Evolutionary conservation across 805 yeast genomes (phyloP).

Genomic region (Yarrowia deformans): DNA sequence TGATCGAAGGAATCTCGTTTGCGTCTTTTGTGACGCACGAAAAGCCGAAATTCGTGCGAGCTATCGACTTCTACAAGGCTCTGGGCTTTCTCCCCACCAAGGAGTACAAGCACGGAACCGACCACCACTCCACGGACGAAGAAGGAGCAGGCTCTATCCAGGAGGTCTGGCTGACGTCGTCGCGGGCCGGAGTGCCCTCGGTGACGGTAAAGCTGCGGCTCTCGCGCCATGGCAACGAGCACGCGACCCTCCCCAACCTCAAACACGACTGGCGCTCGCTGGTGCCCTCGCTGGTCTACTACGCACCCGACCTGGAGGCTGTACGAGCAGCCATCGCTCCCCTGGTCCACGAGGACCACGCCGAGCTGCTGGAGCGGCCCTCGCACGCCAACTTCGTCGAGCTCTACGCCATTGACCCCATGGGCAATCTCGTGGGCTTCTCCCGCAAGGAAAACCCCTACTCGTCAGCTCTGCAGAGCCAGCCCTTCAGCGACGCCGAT

Average conservation of each 20-base stretch:
- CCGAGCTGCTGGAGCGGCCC: constrained; percentile 56
- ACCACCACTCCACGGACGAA: constrained; percentile 42
- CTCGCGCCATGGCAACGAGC: constrained; percentile 46
- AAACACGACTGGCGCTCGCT: constrained; percentile 60
- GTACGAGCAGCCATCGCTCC: constrained; percentile 21
- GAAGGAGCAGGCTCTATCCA: constrained; percentile 44
- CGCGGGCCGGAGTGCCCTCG: constrained; percentile 42
- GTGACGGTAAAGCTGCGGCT: constrained; percentile 48
- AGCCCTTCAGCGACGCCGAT: constrained; percentile 3
- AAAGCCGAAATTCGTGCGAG: constrained; percentile 53
- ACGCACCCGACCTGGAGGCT: constrained; percentile 53
- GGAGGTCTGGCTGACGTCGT: constrained; percentile 48
- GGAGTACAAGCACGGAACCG: constrained; percentile 48
- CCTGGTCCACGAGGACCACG: neutral
- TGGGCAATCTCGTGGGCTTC: constrained; percentile 84
- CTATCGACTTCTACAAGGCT: constrained; percentile 65
- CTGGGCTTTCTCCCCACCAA: constrained; percentile 54
- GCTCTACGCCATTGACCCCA: constrained; percentile 79
- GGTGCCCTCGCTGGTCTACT: constrained; percentile 57
- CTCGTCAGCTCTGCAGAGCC: constrained; percentile 22
- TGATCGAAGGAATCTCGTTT: constrained; percentile 44
- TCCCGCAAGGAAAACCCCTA: constrained; percentile 57
- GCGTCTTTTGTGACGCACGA: constrained; percentile 60
- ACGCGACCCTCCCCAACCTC: constrained; percentile 42
- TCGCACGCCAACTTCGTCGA: constrained; percentile 77